Conservation (phyloP, 2,329 filamentous ascomycete genomes). For the Metarhizium rileyi region DNA sequence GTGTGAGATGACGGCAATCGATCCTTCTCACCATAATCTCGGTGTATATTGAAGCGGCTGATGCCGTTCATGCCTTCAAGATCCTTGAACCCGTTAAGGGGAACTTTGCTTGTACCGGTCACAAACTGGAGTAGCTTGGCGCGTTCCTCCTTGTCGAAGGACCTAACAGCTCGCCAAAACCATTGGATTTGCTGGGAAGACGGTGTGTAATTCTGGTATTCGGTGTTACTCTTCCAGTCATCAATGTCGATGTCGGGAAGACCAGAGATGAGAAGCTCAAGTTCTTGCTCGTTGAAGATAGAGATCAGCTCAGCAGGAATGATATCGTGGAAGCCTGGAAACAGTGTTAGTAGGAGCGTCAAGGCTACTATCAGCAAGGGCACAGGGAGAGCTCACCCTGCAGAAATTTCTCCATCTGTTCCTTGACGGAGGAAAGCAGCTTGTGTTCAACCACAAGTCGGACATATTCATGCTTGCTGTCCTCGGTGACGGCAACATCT, state of each 20-base stretch:
- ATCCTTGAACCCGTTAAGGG: conserved; percentile 97
- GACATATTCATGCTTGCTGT: conserved; percentile 98
- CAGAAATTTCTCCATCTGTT: conserved; percentile 89
- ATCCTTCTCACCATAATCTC: conserved; percentile 94
- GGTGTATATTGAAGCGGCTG: conserved; percentile 96
- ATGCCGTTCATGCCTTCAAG: conserved; percentile 98
- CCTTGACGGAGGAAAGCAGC: conserved; percentile 81
- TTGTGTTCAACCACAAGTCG: conserved; percentile 90
- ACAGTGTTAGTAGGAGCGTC: neutral
- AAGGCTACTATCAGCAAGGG: neutral
- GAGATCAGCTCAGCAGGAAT: conserved; percentile 88
- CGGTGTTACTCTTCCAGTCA: conserved; percentile 98
- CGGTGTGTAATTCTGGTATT: conserved; percentile 94
- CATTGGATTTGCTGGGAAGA: conserved; percentile 96
- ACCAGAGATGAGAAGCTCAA: conserved; percentile 92
- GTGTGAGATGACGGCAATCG: conserved; percentile 93
- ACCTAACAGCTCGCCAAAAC: conserved; percentile 98
- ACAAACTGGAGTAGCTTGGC: conserved; percentile 97
- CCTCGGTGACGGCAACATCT: conserved; percentile 88
- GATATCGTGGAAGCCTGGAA: conserved; percentile 85
- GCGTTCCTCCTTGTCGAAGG: conserved; percentile 97
- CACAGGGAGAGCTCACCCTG: conserved; percentile 45
- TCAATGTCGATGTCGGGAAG: conserved; percentile 95
- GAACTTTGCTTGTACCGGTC: conserved; percentile 95
- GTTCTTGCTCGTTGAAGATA: conserved; percentile 97